These are phyloP conservation scores for Malassezia globosa DNA, from an alignment of 1,284 basidiomycete genomes.

Conservation along the genomic window DNA sequence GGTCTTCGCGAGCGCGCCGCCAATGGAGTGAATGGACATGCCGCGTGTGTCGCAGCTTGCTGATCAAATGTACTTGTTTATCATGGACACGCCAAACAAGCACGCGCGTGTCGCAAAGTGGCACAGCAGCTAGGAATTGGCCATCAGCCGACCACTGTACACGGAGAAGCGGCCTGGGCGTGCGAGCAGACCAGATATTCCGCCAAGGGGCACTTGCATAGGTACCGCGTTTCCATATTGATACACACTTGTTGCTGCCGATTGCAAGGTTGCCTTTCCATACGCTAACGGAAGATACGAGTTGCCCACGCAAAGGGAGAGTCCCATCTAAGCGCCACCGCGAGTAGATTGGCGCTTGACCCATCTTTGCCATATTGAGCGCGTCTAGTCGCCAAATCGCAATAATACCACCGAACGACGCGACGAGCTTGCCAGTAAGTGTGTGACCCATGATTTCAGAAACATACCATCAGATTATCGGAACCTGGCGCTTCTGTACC, in stretches of 20 bases:
- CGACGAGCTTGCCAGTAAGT: constrained; percentile 8
- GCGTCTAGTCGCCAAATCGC: constrained; percentile 14
- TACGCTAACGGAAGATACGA: constrained; percentile 5
- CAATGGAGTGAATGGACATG: constrained; percentile 7
- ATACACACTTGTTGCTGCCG: constrained; percentile 6
- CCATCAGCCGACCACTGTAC: constrained; percentile 15
- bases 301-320: constrained; percentile 6
- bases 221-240: not conserved
- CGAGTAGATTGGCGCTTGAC: constrained; percentile 5
- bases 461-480: constrained; percentile 6
- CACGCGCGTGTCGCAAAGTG: constrained; percentile 10
- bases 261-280: constrained; percentile 4
- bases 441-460: not conserved
- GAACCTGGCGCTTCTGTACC: constrained; percentile 4
- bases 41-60: constrained; percentile 7
- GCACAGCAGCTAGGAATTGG: constrained; percentile 8
- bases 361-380: not conserved
- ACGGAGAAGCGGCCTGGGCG: constrained; percentile 5
- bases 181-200: not conserved
- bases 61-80: not conserved
- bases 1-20: constrained; percentile 1
- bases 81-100: constrained; percentile 4
- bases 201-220: constrained; percentile 3
- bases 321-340: constrained; percentile 15
- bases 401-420: constrained; percentile 9